These are phyloP conservation scores for Tetrastigma voinierianum DNA, from an alignment of 164 flowering plant genomes.

Conservation along the genomic window DNA sequence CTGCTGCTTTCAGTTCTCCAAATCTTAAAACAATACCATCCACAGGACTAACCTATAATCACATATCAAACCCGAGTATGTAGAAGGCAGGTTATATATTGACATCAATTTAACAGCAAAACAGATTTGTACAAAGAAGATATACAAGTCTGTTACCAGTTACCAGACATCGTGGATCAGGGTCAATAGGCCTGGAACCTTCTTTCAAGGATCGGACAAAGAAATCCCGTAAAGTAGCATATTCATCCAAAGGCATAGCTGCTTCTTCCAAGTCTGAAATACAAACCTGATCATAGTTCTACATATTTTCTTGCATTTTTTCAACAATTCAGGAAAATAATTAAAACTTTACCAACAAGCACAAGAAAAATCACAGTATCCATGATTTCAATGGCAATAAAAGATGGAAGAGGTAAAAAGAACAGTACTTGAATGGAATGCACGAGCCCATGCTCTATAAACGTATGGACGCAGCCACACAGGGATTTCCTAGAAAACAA, in stretches of 20 bases:
- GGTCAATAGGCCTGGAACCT: slow-evolving; percentile 80
- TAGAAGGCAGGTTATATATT: not conserved
- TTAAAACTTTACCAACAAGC: not conserved
- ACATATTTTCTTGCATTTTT: not conserved
- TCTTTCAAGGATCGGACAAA: slow-evolving; percentile 76
- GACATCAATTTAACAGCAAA: not conserved
- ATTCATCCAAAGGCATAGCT: slow-evolving; percentile 74
- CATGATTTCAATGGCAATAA: not conserved
- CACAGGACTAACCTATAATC: slow-evolving; percentile 82
- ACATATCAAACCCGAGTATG: not conserved
- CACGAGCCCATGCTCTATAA: slow-evolving; percentile 90
- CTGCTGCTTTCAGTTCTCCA: slow-evolving; percentile 80
- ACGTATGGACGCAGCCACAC: slow-evolving; percentile 73
- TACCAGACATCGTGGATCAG: slow-evolving; percentile 89
- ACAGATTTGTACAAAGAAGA: slow-evolving; percentile 7
- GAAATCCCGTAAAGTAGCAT: slow-evolving; percentile 75
- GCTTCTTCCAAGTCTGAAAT: slow-evolving; percentile 81
- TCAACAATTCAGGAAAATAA: not conserved
- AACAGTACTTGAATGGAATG: slow-evolving; percentile 87
- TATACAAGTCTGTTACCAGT: slow-evolving; percentile 67
- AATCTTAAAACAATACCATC: slow-evolving; percentile 82
- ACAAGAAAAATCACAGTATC: not conserved
- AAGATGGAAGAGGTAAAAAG: slow-evolving; percentile 8
- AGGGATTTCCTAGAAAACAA: slow-evolving; percentile 65
- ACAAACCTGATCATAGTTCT: slow-evolving; percentile 3